Evolutionary conservation across 2,329 filamentous ascomycete species (phyloP).

Genomic region (Penicillium sp.): DNA sequence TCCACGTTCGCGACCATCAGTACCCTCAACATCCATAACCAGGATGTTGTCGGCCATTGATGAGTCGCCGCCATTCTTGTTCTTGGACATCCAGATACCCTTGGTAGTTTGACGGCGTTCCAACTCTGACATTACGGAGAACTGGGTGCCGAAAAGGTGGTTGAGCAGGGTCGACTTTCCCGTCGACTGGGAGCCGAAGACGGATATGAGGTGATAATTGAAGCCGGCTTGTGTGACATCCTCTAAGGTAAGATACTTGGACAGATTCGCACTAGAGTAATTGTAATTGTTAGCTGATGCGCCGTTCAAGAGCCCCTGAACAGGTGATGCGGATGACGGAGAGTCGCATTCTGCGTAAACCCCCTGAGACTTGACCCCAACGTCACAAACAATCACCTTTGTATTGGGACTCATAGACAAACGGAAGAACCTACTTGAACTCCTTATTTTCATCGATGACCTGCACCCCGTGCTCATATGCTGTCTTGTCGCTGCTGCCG

Average conservation of each 20-base stretch:
- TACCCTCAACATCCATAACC: slow-evolving; percentile 98
- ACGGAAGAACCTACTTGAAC: slow-evolving; percentile 96
- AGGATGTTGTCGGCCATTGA: slow-evolving; percentile 92
- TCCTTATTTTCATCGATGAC: slow-evolving; percentile 93
- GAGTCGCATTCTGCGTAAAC: too few relatives aligned
- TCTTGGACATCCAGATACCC: slow-evolving; percentile 99
- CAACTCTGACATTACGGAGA: slow-evolving; percentile 94
- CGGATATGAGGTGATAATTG: slow-evolving; percentile 98
- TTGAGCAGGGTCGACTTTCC: slow-evolving; percentile 97
- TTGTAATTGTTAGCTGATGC: too few relatives aligned
- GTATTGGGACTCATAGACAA: too few relatives aligned
- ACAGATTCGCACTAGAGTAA: slow-evolving; percentile 65
- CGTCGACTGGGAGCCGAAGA: slow-evolving; percentile 96
- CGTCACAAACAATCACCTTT: too few relatives aligned
- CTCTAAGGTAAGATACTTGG: slow-evolving; percentile 70
- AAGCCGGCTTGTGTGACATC: slow-evolving; percentile 81
- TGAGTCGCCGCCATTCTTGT: slow-evolving; percentile 52
- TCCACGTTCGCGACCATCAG: slow-evolving; percentile 87
- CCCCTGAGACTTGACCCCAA: too few relatives aligned
- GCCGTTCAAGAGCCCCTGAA: too few relatives aligned
- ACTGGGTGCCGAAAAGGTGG: slow-evolving; percentile 86
- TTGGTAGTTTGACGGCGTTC: slow-evolving; percentile 95
- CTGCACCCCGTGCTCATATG: slow-evolving; percentile 87
- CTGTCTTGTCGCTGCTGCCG: too few relatives aligned
- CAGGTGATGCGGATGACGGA: too few relatives aligned